Percentiles rank a stretch among this genome's conserved stretches.
Evolutionary conservation across 345 rosid genomes (phyloP).

Genomic region (Populus deltoides): DNA sequence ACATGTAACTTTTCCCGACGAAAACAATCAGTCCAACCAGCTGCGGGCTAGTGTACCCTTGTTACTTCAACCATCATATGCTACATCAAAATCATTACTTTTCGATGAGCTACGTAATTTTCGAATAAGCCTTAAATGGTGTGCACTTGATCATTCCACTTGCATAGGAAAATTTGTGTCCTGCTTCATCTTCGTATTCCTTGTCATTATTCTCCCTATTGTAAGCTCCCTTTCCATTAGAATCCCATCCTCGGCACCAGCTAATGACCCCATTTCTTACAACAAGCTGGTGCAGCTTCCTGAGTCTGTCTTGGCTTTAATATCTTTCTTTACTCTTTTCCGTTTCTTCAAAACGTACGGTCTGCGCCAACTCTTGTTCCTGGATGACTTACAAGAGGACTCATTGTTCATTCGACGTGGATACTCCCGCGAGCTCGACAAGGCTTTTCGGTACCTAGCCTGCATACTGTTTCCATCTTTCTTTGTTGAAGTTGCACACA

Average conservation of each 20-base stretch:
- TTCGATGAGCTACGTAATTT: conserved; percentile 49
- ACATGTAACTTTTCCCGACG: not conserved
- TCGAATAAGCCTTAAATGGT: conserved; percentile 58
- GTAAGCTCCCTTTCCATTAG: conserved; percentile 33
- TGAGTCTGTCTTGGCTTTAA: conserved; percentile 52
- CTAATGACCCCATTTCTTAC: conserved; percentile 39
- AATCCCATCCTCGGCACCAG: conserved; percentile 26
- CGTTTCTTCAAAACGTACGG: conserved; percentile 51
- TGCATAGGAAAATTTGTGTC: conserved; percentile 47
- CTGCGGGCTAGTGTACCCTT: not conserved
- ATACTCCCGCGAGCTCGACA: conserved; percentile 53
- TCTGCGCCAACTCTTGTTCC: conserved; percentile 60
- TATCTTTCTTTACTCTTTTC: conserved; percentile 54
- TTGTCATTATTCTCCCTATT: conserved; percentile 48
- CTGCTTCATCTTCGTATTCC: conserved; percentile 38
- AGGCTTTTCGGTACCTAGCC: conserved; percentile 60
- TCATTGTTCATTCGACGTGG: conserved; percentile 43
- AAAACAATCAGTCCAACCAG: not conserved
- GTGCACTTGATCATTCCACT: conserved; percentile 69
- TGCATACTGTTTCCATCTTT: conserved; percentile 69
- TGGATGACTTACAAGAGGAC: conserved; percentile 51
- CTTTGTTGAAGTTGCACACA: conserved; percentile 60
- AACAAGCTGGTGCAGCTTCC: conserved; percentile 66
- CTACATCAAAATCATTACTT: conserved; percentile 37
- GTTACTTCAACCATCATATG: conserved; percentile 22